These are phyloP conservation scores for Cucumis sativus DNA, from an alignment of 306 rosid species.

Conservation along the genomic window DNA sequence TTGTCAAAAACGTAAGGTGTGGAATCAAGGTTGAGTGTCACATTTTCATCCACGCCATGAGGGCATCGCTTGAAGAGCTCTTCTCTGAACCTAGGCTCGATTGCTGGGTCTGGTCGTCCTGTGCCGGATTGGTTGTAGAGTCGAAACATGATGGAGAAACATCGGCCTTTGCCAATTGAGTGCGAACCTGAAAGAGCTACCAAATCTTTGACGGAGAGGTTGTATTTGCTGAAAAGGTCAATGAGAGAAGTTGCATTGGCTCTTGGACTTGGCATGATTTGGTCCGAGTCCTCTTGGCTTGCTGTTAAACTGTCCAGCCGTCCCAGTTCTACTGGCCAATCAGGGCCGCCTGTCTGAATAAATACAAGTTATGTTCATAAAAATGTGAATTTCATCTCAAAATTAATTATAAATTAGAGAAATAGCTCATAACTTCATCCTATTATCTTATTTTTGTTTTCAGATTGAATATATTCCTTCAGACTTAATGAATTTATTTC, in stretches of 20 bases:
- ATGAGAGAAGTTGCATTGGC: constrained; percentile 59
- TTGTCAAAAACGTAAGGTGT: constrained; percentile 66
- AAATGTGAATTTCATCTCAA: too few species aligned
- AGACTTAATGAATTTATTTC: too few species aligned
- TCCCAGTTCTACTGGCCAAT: constrained; percentile 73
- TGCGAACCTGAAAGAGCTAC: constrained; percentile 89
- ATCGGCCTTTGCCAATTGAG: constrained; percentile 69
- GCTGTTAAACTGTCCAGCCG: constrained; percentile 76
- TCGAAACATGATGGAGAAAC: constrained; percentile 86
- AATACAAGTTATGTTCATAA: neutral
- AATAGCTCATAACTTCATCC: too few species aligned
- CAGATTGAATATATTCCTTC: too few species aligned
- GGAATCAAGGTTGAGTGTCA: constrained; percentile 62
- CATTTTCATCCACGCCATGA: constrained; percentile 44
- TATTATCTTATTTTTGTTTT: too few species aligned
- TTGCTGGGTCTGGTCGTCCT: constrained; percentile 58
- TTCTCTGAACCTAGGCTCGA: constrained; percentile 35
- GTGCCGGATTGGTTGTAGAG: constrained; percentile 76
- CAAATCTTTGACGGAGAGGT: constrained; percentile 44
- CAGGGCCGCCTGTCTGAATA: constrained; percentile 73
- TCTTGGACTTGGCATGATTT: constrained; percentile 87
- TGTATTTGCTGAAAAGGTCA: constrained; percentile 32
- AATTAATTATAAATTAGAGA: too few species aligned
- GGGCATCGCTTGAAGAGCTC: constrained; percentile 54
- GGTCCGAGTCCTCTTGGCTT: constrained; percentile 45